These are phyloP conservation scores for Collybia mongolica DNA, from an alignment of 768 basidiomycete species.

Conservation along the genomic window DNA sequence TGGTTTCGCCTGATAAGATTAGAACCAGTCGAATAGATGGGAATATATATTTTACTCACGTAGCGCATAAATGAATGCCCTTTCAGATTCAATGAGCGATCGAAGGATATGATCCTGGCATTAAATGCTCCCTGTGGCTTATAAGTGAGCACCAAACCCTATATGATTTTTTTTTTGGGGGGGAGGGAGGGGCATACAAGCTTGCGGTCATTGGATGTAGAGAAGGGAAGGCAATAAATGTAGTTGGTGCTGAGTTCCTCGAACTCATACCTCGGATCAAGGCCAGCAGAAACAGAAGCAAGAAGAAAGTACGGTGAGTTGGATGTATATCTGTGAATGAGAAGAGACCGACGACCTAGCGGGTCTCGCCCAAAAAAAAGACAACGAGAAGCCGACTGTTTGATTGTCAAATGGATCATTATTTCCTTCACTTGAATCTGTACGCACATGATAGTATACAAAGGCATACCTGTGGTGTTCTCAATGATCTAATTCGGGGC, in stretches of 20 bases:
- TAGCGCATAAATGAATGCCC: slow-evolving; percentile 14
- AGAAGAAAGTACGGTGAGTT: slow-evolving; percentile 55
- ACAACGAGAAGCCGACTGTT: slow-evolving; percentile 38
- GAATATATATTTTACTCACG: slow-evolving; percentile 20
- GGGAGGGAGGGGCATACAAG: no score
- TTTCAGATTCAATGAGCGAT: slow-evolving; percentile 5
- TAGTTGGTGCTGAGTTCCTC: slow-evolving; percentile 61
- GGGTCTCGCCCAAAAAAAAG: slow-evolving; percentile 83
- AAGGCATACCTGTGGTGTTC: slow-evolving; percentile 69
- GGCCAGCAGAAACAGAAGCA: slow-evolving; percentile 62
- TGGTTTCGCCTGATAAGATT: slow-evolving; percentile 38
- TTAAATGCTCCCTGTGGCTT: slow-evolving; percentile 9
- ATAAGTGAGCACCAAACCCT: no score
- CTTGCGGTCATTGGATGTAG: no score
- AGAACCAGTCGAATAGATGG: neutral
- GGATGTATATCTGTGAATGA: slow-evolving; percentile 60
- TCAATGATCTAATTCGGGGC: neutral
- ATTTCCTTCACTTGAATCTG: no score
- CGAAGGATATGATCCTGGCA: slow-evolving; percentile 11
- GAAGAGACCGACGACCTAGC: slow-evolving; percentile 81
- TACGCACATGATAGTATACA: slow-evolving; percentile 69
- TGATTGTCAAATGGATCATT: no score
- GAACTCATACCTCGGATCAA: slow-evolving; percentile 42
- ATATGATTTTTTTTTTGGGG: no score
- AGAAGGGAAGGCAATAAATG: slow-evolving; percentile 44